Conservation (phyloP, 352 stramenopile species). For the Blastocystis sp. region DNA sequence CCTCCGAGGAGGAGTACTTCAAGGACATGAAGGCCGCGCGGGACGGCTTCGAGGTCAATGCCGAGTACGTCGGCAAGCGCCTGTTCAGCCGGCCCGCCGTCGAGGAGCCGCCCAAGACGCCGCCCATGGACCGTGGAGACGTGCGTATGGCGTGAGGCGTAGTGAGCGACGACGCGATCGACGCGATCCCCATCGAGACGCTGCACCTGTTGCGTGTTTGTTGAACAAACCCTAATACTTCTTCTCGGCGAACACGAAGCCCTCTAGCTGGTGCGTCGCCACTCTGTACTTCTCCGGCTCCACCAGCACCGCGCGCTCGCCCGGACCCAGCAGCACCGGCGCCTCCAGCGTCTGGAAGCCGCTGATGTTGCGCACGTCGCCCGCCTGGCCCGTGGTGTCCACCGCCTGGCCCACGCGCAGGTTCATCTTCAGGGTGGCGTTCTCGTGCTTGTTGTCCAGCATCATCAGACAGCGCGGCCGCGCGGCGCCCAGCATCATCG, state of each 20-base stretch:
- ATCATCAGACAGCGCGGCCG: constrained; percentile 45
- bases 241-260: constrained; percentile 61
- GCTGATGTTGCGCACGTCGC: constrained; percentile 52
- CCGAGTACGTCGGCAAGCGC: constrained; percentile 50
- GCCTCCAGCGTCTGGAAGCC: constrained; percentile 66
- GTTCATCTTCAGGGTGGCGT: constrained; percentile 35
- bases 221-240: constrained; percentile 47
- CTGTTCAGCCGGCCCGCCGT: constrained; percentile 46
- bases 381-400: constrained; percentile 61
- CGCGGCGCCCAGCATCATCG: constrained; percentile 58
- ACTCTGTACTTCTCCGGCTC: constrained; percentile 38
- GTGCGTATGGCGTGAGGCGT: neutral
- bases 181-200: constrained; percentile 42
- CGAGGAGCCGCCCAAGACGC: neutral
- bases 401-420: constrained; percentile 61
- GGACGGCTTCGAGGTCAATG: constrained; percentile 63
- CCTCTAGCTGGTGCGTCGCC: constrained; percentile 37
- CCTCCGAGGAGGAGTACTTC: constrained; percentile 51
- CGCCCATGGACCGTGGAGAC: constrained; percentile 1
- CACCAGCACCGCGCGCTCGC: constrained; percentile 62
- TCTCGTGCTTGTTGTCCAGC: constrained; percentile 63
- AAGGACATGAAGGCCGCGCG: constrained; percentile 42
- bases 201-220: constrained; percentile 25
- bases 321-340: constrained; percentile 50
- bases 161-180: constrained; percentile 52